Percentiles rank a stretch among this genome's conserved stretches.
Conservation (phyloP, 1,284 basidiomycete species). For the Neolentinus lepideus region DNA sequence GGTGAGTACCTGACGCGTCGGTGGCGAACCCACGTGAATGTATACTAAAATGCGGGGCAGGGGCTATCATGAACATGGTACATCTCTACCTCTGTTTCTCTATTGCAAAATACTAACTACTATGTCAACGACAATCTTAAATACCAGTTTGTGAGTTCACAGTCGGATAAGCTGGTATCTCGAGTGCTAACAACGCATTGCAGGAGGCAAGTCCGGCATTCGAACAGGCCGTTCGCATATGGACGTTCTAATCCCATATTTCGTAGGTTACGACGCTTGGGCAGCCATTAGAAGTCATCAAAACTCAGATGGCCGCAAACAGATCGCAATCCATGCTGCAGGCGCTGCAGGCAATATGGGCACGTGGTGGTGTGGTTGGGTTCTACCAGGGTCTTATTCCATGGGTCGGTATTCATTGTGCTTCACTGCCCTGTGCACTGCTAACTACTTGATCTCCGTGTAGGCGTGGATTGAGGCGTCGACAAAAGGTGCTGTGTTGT, state of each 20-base stretch:
- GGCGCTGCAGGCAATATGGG: conserved; percentile 85
- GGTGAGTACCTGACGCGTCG: conserved; percentile 43
- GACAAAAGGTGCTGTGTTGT: conserved; percentile 94
- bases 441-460: conserved; percentile 8
- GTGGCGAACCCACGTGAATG: conserved; percentile 11
- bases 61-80: conserved; percentile 96
- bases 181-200: conserved; percentile 12
- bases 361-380: conserved; percentile 83
- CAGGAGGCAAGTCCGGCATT: conserved; percentile 37
- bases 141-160: conserved; percentile 48
- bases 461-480: conserved; percentile 99
- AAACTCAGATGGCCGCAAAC: conserved; percentile 98
- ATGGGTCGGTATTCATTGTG: conserved; percentile 60
- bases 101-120: conserved; percentile 9
- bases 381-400: conserved; percentile 99
- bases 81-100: conserved; percentile 2
- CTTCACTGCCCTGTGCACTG: conserved; percentile 2
- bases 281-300: conserved; percentile 96
- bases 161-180: conserved; percentile 10
- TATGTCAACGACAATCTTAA: background rate
- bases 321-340: conserved; percentile 86
- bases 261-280: conserved; percentile 92
- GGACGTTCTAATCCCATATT: conserved; percentile 2
- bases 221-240: no score
- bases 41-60: conserved; percentile 31